Evolutionary conservation across 352 stramenopile species (phyloP), one percentile per base, ranked within the genome.

Genomic region (Pelagophyceae sp.): DNA sequence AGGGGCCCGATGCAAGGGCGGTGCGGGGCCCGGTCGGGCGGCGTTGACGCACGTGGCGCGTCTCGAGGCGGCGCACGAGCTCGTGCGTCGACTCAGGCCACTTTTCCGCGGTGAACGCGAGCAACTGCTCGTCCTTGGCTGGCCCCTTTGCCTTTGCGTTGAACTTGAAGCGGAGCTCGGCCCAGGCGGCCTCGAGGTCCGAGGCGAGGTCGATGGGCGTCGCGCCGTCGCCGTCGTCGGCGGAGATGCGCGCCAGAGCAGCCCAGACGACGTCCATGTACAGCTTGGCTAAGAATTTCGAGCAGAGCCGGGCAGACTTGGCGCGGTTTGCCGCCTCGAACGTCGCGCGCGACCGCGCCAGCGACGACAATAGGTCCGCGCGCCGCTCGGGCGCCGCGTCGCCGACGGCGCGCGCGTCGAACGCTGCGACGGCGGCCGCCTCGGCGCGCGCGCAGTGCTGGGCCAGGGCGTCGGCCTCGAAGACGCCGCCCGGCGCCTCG

Each of bases 41-140:
- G n/a, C n/a, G n/a, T n/a, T n/a, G n/a, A n/a, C n/a, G n/a, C n/a
- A n/a, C n/a, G 67, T 58, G 38, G 17, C 67, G 67, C 35, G 19
- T 2, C 35, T 74, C 67, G 35, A 74, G 33, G 20, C 67, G 67
- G 0, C 67, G 67, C 35, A 58, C 67, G 20, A 74, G 67, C 67
- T 74, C 67, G 67, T 74, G 67, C 35, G 37, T 31, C 5, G 67
- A 29, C 38, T 51, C 67, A 37, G 67, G 67, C 67, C 67, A 74
- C 67, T 74, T 74, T 3, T 25, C 38, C 35, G 33, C 1, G 20
- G 31, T 23, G 37, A 50, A 74, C 11, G 5, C 27, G 15, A 58
- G 19, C 5, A 54, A 15, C 0, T 33, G 0, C 38, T 20, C 11
- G 1, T 2, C 67, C 35, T 33, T 27, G 15, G 67, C 67, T 1